These are phyloP conservation scores for Mucor sp. DNA, from an alignment of 371 early-diverging fungal genomes.

Conservation along the genomic window DNA sequence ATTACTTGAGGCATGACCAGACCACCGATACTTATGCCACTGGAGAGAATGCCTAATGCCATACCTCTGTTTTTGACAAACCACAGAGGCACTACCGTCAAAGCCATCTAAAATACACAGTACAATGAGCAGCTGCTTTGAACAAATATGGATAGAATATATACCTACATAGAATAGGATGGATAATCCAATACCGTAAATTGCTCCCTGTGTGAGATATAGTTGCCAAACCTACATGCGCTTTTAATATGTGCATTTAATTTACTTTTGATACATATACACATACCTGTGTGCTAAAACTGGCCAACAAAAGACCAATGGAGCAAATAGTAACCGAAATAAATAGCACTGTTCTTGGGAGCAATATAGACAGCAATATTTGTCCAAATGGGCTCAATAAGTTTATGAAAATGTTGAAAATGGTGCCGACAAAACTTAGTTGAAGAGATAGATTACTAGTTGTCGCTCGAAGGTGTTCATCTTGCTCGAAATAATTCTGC, in stretches of 20 bases:
- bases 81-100: conserved; percentile 59
- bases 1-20: conserved; percentile 67
- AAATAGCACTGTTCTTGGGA: conserved; percentile 24
- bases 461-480: neutral
- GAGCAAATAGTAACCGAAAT: conserved; percentile 25
- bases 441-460: conserved; percentile 12
- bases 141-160: neutral
- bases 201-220: conserved; percentile 33
- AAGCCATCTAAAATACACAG: conserved; percentile 22
- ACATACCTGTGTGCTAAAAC: conserved; percentile 31
- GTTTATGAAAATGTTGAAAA: conserved; percentile 33
- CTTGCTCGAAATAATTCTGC: conserved; percentile 30
- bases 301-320: conserved; percentile 32
- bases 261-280: no score
- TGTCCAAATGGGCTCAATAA: conserved; percentile 32
- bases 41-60: conserved; percentile 72
- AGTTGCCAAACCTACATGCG: conserved; percentile 35
- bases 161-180: conserved; percentile 32
- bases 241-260: neutral
- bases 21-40: conserved; percentile 81
- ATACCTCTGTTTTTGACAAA: conserved; percentile 66
- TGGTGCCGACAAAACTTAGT: conserved; percentile 38
- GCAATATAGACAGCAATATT: conserved; percentile 20
- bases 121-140: neutral
- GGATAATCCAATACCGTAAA: conserved; percentile 52